Percentiles rank a stretch among this genome's conserved stretches.
These are phyloP conservation scores for Capronia epimyces DNA, from an alignment of 2,329 filamentous ascomycete genomes.

Conservation along the genomic window DNA sequence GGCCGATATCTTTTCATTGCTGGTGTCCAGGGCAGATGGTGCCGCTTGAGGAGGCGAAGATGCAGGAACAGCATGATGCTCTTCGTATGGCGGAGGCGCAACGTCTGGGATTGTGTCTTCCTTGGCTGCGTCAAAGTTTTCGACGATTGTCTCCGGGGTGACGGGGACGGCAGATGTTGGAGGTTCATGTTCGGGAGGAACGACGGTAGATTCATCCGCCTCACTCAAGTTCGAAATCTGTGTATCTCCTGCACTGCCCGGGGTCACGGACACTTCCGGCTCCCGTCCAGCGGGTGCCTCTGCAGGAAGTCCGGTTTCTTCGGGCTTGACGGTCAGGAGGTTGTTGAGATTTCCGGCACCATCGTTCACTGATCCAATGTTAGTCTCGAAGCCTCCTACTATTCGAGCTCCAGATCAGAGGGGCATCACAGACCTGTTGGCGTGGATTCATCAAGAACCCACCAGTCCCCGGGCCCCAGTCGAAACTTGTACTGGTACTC, in stretches of 20 bases:
- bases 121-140: slow-evolving; percentile 3
- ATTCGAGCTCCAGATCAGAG: background rate
- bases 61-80: slow-evolving; percentile 1
- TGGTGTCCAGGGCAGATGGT: background rate
- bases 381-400: background rate
- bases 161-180: background rate
- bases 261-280: background rate
- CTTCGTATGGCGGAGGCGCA: slow-evolving; percentile 21
- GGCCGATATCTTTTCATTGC: background rate
- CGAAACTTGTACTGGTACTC: slow-evolving; percentile 72
- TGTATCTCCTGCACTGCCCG: background rate
- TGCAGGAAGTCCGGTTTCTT: slow-evolving; percentile 4
- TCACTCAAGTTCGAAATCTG: background rate
- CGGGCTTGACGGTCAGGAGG: slow-evolving; percentile 29
- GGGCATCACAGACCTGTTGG: slow-evolving; percentile 49
- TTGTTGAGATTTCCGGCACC: slow-evolving; percentile 53
- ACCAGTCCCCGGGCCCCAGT: slow-evolving; percentile 62
- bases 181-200: background rate
- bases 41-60: background rate
- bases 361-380: slow-evolving; percentile 42
- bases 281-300: background rate
- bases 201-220: background rate
- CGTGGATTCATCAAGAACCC: slow-evolving; percentile 60
- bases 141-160: background rate
- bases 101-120: slow-evolving; percentile 20